Evolutionary conservation across 1,139 yeast genomes (phyloP).

Genomic region (Blastobotrys petasosporus): DNA sequence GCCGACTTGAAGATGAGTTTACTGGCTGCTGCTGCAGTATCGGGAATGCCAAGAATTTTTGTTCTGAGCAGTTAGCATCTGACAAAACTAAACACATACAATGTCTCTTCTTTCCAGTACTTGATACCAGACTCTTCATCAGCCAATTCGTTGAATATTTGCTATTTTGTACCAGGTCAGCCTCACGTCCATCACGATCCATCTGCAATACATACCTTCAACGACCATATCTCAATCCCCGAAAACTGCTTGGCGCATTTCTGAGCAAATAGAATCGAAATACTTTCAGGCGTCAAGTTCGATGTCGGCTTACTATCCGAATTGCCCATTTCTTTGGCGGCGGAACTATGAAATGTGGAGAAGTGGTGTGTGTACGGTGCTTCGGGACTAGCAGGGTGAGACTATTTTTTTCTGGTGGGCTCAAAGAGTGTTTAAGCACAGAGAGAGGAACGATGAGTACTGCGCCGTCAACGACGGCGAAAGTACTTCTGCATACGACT

Average conservation of each 20-base stretch:
- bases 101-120: slow-evolving; percentile 31
- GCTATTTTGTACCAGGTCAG: neutral
- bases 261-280: slow-evolving; percentile 34
- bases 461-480: slow-evolving; percentile 44
- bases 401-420: neutral
- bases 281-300: slow-evolving; percentile 28
- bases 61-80: slow-evolving; percentile 12
- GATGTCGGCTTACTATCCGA: slow-evolving; percentile 7
- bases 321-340: slow-evolving; percentile 10
- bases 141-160: slow-evolving; percentile 24
- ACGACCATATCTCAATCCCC: slow-evolving; percentile 39
- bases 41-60: slow-evolving; percentile 27
- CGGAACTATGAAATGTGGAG: neutral
- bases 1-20: slow-evolving; percentile 33
- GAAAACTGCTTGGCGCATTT: slow-evolving; percentile 35
- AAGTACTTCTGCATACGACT: slow-evolving; percentile 49
- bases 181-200: neutral
- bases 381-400: neutral
- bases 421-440: too few species aligned
- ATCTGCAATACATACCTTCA: slow-evolving; percentile 24
- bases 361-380: too few species aligned
- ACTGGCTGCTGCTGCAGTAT: slow-evolving; percentile 28
- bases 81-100: slow-evolving; percentile 19
- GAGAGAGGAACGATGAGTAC: too few species aligned
- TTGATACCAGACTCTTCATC: slow-evolving; percentile 27